Evolutionary conservation across 192 early-diverging fungal genomes (phyloP), one percentile per base, ranked within the genome.

Genomic region (Gryganskiella cystojenkinii): DNA sequence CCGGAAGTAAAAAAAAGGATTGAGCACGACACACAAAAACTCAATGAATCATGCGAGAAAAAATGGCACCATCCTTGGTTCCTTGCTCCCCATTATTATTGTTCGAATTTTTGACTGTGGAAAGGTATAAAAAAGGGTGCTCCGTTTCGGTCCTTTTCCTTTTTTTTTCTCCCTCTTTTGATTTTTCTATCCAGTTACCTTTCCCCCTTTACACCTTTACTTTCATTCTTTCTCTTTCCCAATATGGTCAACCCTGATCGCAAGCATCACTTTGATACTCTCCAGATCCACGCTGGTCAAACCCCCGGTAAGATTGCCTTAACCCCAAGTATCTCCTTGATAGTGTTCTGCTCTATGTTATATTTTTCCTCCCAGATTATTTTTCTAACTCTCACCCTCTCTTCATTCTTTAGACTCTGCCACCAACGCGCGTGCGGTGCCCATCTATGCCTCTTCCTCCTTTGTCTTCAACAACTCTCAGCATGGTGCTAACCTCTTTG

Each of bases 281-380:
- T 96, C 28, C 95, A 96, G 81, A 81, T 98, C 17, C 96, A 98
- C 68, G 94, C 95, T 24, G 96, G 95, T 27, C 94, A 92, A 4
- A 5, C 42, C 13, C 80, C 80, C 15, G 73, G 73, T 76, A 76
- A 66, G 11, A 19, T 27, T 22, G 49, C n/a, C 40, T 46, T 40
- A 22, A 3, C 14, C 25, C 19, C 53, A 34, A 47, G 42, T 31
- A 20, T 19, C 50, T 51, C 50, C 24, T 51, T 22, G n/a, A n/a
- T n/a, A 10, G 22, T 56, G 15, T n/a, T 31, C 15, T 37, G 10
- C 7, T 46, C 19, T 24, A 9, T 25, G 10, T 27, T 22, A 3
- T 35, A 3, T 46, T 31, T 30, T 4, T 24, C 7, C 10, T 24
- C n/a, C 33, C 35, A 35, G 2, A 15, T 37, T 42, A 13, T 15